Conservation (phyloP, 2,329 filamentous ascomycete genomes). For the Lachnellula subtilissima region DNA sequence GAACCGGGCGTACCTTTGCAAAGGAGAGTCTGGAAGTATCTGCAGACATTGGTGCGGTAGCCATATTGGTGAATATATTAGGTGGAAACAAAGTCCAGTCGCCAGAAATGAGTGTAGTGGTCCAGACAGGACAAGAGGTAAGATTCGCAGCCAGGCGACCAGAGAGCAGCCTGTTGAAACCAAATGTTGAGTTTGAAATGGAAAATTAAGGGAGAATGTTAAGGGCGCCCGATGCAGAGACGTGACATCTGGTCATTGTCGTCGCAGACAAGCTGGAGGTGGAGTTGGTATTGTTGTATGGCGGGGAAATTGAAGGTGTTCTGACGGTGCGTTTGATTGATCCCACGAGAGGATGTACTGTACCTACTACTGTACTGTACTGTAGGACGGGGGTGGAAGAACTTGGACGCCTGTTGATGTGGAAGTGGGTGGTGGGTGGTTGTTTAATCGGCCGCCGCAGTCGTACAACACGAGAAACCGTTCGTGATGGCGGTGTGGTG, state of each 20-base stretch:
- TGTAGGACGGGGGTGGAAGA: slow-evolving; percentile 4
- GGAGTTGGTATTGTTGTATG: slow-evolving; percentile 4
- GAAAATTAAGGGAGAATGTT: slow-evolving; percentile 33
- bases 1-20: slow-evolving; percentile 58
- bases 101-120: slow-evolving; percentile 28
- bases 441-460: neutral
- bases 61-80: slow-evolving; percentile 35
- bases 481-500: neutral
- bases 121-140: slow-evolving; percentile 28
- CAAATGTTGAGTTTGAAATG: slow-evolving; percentile 12
- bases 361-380: neutral
- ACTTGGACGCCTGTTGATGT: slow-evolving; percentile 5
- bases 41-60: slow-evolving; percentile 41
- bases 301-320: neutral
- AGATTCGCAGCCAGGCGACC: slow-evolving; percentile 27
- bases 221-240: slow-evolving; percentile 32
- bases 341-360: slow-evolving; percentile 4
- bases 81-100: slow-evolving; percentile 15
- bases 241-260: slow-evolving; percentile 35
- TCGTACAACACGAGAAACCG: slow-evolving; percentile 10
- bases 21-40: slow-evolving; percentile 62
- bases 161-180: slow-evolving; percentile 20
- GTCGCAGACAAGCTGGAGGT: slow-evolving; percentile 24
- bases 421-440: slow-evolving; percentile 1
- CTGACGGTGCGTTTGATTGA: slow-evolving; percentile 10